A percentile compares a stretch with the other conserved stretches of the same genome.
Conservation (phyloP, 257 asterid species). For the Salvia hispanica region DNA sequence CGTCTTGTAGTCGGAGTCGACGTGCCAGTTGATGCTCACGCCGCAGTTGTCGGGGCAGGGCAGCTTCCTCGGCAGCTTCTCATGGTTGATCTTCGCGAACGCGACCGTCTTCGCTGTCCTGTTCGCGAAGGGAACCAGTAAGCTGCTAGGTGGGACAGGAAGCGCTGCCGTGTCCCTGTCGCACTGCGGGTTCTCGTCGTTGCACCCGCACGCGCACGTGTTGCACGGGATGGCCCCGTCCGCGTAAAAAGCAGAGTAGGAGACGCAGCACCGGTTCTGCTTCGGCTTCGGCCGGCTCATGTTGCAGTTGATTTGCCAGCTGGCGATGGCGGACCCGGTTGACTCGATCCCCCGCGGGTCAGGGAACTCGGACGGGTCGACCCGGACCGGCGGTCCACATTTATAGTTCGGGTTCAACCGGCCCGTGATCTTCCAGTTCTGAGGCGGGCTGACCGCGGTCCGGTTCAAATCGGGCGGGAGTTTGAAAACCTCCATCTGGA, state of each 20-base stretch:
- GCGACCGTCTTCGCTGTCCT: conserved; percentile 64
- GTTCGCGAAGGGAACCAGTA: conserved; percentile 71
- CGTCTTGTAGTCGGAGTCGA: conserved; percentile 67
- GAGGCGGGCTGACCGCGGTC: conserved; percentile 75
- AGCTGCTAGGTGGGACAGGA: conserved; percentile 68
- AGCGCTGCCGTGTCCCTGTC: conserved; percentile 43
- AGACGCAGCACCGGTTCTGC: conserved; percentile 70
- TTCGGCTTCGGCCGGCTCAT: conserved; percentile 63
- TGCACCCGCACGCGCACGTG: conserved; percentile 94
- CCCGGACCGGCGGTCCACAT: conserved; percentile 75
- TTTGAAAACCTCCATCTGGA: conserved; percentile 81
- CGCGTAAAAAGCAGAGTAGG: conserved; percentile 77
- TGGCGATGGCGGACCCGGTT: conserved; percentile 58
- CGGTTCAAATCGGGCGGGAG: conserved; percentile 82
- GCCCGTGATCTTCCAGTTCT: conserved; percentile 76
- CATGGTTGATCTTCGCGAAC: conserved; percentile 47
- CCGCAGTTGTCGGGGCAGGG: conserved; percentile 97
- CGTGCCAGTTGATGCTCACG: conserved; percentile 89
- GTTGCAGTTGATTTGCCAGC: conserved; percentile 82
- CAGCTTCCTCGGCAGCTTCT: conserved; percentile 48
- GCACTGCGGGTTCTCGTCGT: conserved; percentile 38
- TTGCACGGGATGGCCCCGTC: conserved; percentile 68
- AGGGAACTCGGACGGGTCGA: conserved; percentile 67
- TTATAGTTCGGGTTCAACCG: conserved; percentile 64
- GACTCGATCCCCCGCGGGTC: conserved; percentile 69